These are phyloP conservation scores for Paratinospora sagittata DNA, from an alignment of 164 flowering plant genomes.

Conservation along the genomic window DNA sequence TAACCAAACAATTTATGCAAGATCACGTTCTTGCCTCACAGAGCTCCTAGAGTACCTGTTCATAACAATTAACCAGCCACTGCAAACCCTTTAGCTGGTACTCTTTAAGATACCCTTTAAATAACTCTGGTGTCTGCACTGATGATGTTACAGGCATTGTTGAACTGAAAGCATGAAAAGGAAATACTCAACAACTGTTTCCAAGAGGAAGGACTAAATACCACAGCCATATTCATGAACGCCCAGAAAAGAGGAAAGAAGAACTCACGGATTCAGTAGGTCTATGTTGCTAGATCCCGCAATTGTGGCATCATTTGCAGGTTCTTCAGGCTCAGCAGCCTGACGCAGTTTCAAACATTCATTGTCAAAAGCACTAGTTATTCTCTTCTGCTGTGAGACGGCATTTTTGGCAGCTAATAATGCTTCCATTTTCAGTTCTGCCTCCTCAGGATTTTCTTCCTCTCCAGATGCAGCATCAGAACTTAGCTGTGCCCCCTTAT, in stretches of 20 bases:
- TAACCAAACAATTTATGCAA: not conserved
- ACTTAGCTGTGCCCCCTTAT: constrained; percentile 25
- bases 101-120: constrained; percentile 91
- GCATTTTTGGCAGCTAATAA: constrained; percentile 86
- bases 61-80: constrained; percentile 99
- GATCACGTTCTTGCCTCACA: not conserved
- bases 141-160: constrained; percentile 95
- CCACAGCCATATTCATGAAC: not conserved
- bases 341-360: constrained; percentile 77
- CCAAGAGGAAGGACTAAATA: not conserved
- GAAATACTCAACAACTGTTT: constrained; percentile 2
- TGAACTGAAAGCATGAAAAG: constrained; percentile 47
- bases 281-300: constrained; percentile 82
- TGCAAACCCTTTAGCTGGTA: constrained; percentile 96
- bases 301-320: constrained; percentile 42
- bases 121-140: constrained; percentile 84
- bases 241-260: not conserved
- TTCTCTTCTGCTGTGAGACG: constrained; percentile 85
- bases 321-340: constrained; percentile 43
- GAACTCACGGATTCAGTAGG: constrained; percentile 79
- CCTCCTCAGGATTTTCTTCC: constrained; percentile 84
- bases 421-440: constrained; percentile 78
- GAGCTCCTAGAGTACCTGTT: constrained; percentile 89
- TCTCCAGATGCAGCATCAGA: constrained; percentile 33
- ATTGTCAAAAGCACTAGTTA: constrained; percentile 81